Conservation (phyloP, 495 filamentous ascomycete genomes). For the Echria macrotheca region DNA sequence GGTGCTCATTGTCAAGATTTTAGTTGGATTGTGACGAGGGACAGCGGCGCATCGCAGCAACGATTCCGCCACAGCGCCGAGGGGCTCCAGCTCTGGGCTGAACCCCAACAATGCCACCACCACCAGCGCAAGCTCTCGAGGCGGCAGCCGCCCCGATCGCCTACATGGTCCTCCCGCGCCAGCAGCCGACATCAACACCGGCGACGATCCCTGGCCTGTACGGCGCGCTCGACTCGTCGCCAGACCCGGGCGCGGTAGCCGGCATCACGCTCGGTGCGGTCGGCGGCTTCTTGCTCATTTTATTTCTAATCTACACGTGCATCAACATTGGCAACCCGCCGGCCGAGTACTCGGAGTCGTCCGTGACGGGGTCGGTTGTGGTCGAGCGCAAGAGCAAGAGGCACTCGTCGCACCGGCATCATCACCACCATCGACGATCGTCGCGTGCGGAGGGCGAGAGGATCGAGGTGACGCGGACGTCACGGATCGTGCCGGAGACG, state of each 20-base stretch:
- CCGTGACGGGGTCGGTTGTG: constrained; percentile 30
- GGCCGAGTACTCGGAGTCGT: constrained; percentile 17
- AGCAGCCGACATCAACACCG: background rate
- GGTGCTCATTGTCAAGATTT: too few species aligned
- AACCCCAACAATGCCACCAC: background rate
- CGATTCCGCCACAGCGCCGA: too few species aligned
- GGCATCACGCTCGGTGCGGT: constrained; percentile 80
- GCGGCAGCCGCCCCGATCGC: background rate
- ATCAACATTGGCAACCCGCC: constrained; percentile 44
- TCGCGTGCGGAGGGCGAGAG: constrained; percentile 16
- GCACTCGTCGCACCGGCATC: constrained; percentile 22
- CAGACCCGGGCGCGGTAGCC: constrained; percentile 65
- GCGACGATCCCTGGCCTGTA: constrained; percentile 62
- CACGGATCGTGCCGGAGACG: constrained; percentile 13
- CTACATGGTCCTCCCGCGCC: background rate
- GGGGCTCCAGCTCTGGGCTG: too few species aligned
- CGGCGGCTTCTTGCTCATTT: constrained; percentile 71
- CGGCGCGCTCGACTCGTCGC: constrained; percentile 52
- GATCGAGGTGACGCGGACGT: constrained; percentile 33
- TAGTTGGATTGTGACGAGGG: too few species aligned
- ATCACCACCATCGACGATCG: constrained; percentile 9
- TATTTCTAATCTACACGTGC: constrained; percentile 69
- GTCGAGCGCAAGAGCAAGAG: constrained; percentile 18
- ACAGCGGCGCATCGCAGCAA: too few species aligned
- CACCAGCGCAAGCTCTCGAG: background rate